Conservation (phyloP, 2,329 filamentous ascomycete species). For the Sclerotinia glacialis region DNA sequence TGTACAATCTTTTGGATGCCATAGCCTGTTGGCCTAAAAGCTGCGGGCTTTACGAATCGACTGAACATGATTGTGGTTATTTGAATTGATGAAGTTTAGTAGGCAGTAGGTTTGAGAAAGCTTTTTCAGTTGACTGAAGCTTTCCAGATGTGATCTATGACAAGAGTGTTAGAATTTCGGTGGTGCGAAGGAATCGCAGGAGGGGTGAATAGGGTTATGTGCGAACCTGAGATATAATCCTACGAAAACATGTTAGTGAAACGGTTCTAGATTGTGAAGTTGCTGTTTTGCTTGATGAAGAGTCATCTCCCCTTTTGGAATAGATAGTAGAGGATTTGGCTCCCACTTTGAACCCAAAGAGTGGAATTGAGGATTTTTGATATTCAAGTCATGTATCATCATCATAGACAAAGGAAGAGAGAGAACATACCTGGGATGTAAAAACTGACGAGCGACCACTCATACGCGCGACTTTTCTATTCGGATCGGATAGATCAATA, state of each 20-base stretch:
- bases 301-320: background rate
- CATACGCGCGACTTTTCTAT: conserved; percentile 63
- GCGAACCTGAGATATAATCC: conserved; percentile 72
- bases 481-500: conserved; percentile 13
- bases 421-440: conserved; percentile 71
- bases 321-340: background rate
- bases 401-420: conserved; percentile 27
- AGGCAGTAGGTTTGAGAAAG: conserved; percentile 26
- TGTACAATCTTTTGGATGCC: conserved; percentile 36
- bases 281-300: background rate
- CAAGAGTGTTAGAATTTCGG: conserved; percentile 29
- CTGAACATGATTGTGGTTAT: conserved; percentile 54
- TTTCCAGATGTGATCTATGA: conserved; percentile 45
- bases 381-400: background rate
- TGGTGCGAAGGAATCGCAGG: conserved; percentile 28
- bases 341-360: background rate
- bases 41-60: conserved; percentile 56
- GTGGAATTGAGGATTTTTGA: background rate
- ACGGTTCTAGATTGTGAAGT: background rate
- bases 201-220: conserved; percentile 10
- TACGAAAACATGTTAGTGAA: conserved; percentile 48
- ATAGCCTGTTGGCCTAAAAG: conserved; percentile 40
- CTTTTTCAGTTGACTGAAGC: conserved; percentile 43
- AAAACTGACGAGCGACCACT: conserved; percentile 80
- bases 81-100: conserved; percentile 29